phyloP scores from a whole-genome alignment of 352 stramenopile species.

The Globisporangium uncinulatum region DNA sequence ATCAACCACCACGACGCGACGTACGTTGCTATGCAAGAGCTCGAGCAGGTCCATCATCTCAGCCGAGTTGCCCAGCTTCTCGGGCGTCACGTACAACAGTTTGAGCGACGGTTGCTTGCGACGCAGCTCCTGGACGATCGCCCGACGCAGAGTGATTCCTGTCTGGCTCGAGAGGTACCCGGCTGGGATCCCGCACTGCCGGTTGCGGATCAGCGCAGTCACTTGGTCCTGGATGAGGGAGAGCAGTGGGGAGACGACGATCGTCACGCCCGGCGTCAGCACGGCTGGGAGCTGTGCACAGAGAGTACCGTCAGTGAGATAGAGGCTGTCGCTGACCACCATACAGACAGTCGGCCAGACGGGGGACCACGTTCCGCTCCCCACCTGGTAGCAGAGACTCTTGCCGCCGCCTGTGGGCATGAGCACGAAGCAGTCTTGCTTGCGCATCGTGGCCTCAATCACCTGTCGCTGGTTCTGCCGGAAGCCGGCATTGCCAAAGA shows the following conservation, averaged over 20 bases:
- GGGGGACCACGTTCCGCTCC: neutral
- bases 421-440: constrained; percentile 91
- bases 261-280: constrained; percentile 72
- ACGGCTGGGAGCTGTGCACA: constrained; percentile 37
- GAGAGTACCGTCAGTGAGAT: neutral
- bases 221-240: constrained; percentile 95
- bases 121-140: constrained; percentile 79
- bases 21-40: constrained; percentile 36
- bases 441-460: constrained; percentile 88
- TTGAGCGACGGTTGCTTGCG: constrained; percentile 66
- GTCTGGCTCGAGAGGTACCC: constrained; percentile 78
- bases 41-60: constrained; percentile 71
- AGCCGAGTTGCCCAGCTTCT: constrained; percentile 85
- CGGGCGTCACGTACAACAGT: constrained; percentile 94
- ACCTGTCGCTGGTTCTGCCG: constrained; percentile 89
- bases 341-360: neutral
- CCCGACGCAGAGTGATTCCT: constrained; percentile 46
- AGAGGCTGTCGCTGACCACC: neutral
- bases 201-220: constrained; percentile 67
- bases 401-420: constrained; percentile 93
- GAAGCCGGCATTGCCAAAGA: constrained; percentile 82
- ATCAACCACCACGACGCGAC: neutral
- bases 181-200: constrained; percentile 48
- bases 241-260: constrained; percentile 92
- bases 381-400: constrained; percentile 91